phyloP scores from a whole-genome alignment of 2,329 filamentous ascomycete genomes.

The Arthrobotrys sinensis region DNA sequence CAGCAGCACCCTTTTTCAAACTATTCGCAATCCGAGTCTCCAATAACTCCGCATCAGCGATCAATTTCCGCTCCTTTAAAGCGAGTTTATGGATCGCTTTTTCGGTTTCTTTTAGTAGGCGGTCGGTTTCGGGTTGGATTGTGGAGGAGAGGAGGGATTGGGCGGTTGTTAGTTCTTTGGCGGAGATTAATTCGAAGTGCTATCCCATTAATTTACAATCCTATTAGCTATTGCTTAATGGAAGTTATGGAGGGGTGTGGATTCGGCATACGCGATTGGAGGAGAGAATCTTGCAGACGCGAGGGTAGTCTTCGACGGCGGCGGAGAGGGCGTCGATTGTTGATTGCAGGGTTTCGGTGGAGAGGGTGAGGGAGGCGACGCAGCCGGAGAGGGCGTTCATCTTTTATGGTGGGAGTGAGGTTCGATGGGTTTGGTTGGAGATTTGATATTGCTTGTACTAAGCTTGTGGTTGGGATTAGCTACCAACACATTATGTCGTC shows the following conservation, averaged over 20 bases:
- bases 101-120: conserved; percentile 84
- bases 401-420: conserved; percentile 2
- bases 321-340: conserved; percentile 73
- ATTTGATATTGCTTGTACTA: conserved; percentile 14
- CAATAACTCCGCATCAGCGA: conserved; percentile 85
- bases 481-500: too few relatives aligned
- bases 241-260: background rate
- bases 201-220: conserved; percentile 66
- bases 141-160: conserved; percentile 88
- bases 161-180: conserved; percentile 83
- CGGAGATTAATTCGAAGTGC: conserved; percentile 94
- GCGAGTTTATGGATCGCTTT: conserved; percentile 86
- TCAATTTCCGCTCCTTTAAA: conserved; percentile 84
- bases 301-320: conserved; percentile 71
- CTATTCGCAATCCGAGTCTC: conserved; percentile 73
- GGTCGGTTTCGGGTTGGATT: conserved; percentile 87
- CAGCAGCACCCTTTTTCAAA: conserved; percentile 54
- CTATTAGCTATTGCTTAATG: background rate
- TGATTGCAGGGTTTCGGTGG: conserved; percentile 75
- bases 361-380: conserved; percentile 74
- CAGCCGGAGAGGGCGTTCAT: conserved; percentile 68
- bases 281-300: conserved; percentile 73
- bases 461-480: too few relatives aligned
- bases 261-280: conserved; percentile 74
- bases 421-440: background rate